phyloP scores from a whole-genome alignment of 768 basidiomycete genomes.

The Russula olivacea region DNA sequence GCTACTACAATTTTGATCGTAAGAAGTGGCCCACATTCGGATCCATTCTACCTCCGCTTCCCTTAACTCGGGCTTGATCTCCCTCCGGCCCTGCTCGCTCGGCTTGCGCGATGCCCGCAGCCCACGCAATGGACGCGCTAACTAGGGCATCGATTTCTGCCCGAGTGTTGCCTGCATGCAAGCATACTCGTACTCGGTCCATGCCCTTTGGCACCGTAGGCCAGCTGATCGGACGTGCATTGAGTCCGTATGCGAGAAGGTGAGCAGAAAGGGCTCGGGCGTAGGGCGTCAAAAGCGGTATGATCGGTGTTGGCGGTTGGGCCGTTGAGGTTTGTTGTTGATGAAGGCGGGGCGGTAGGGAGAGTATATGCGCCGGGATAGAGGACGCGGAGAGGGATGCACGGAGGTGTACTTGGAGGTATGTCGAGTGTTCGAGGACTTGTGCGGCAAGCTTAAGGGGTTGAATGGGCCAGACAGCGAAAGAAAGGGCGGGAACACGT shows the following conservation, averaged over 20 bases:
- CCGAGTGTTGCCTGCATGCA: slow-evolving; percentile 69
- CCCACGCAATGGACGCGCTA: slow-evolving; percentile 46
- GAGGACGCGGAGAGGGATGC: background rate
- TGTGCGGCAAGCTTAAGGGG: background rate
- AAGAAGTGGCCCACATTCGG: background rate
- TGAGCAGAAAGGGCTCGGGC: slow-evolving; percentile 72
- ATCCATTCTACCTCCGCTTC: background rate
- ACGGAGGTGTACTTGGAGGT: background rate
- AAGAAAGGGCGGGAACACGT: slow-evolving; percentile 22
- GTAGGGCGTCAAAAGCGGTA: slow-evolving; percentile 54
- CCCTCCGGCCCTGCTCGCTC: background rate
- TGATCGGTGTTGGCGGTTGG: background rate
- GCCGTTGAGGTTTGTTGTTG: background rate
- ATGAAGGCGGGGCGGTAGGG: background rate
- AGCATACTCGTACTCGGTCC: slow-evolving; percentile 82
- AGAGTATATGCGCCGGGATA: background rate
- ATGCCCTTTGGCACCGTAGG: slow-evolving; percentile 87
- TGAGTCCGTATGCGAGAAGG: slow-evolving; percentile 48
- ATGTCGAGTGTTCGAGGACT: background rate
- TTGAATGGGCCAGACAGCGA: background rate
- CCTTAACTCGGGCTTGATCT: background rate
- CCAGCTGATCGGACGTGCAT: slow-evolving; percentile 72
- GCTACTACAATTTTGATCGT: slow-evolving; percentile 7
- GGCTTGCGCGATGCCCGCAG: slow-evolving; percentile 14
- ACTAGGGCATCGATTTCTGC: slow-evolving; percentile 59